Conservation (phyloP, 371 early-diverging fungal genomes). For the Lichtheimia hyalospora region DNA sequence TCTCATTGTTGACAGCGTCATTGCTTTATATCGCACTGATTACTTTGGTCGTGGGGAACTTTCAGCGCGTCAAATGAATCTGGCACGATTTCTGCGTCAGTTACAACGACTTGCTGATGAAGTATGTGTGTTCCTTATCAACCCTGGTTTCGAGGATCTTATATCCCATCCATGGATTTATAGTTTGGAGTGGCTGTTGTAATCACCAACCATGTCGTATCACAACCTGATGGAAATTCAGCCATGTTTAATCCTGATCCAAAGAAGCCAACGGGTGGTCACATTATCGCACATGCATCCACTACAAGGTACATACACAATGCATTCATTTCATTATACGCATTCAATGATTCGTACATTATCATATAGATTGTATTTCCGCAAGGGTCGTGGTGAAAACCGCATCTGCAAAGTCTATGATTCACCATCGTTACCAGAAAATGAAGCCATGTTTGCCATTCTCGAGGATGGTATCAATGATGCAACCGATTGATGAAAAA, state of each 20-base stretch:
- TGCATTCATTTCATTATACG: background rate
- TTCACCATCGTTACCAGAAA: conserved; percentile 83
- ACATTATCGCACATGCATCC: conserved; percentile 98
- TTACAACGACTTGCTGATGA: conserved; percentile 97
- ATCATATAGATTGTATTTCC: conserved; percentile 63
- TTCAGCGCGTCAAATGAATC: conserved; percentile 96
- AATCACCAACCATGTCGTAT: conserved; percentile 98
- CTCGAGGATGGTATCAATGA: conserved; percentile 67
- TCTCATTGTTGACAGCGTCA: conserved; percentile 97
- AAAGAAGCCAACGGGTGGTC: conserved; percentile 98
- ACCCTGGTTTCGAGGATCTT: too few species aligned
- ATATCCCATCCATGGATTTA: background rate
- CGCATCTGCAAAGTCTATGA: conserved; percentile 90
- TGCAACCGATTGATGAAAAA: background rate
- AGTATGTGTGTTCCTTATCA: conserved; percentile 55
- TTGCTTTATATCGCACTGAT: conserved; percentile 98
- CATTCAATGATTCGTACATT: background rate
- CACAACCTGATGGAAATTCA: conserved; percentile 93
- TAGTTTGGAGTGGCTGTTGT: conserved; percentile 60
- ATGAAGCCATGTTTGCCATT: conserved; percentile 73
- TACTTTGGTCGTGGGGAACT: conserved; percentile 98
- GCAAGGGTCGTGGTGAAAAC: conserved; percentile 84
- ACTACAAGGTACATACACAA: conserved; percentile 52
- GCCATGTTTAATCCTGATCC: conserved; percentile 93
- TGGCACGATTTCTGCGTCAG: conserved; percentile 91